Base-by-base conservation (phyloP, 2,329 filamentous ascomycete species). In the Gremmenia infestans region DNA sequence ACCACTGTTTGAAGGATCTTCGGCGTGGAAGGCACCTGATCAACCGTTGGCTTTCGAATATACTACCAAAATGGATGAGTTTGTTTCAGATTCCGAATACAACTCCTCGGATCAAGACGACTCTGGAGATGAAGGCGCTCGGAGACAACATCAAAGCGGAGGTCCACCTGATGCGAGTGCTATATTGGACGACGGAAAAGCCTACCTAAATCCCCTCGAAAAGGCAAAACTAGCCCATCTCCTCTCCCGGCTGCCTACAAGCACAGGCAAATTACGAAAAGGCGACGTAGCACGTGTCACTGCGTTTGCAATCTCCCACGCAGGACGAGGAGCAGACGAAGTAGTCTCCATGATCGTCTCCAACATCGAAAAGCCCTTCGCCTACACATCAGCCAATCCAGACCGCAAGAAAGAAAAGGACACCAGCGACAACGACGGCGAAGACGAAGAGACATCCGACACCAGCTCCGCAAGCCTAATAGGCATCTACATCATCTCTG, bases 281-380 rank as follows among this genome's bases (percentile, higher is more conserved):
- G 91, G 91, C 2, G 91, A 97, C 67, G 83, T 97, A 47, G 92
- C 91, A 1, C 82, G 91, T 5, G 79, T 97, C 2, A 93, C 92
- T 1, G 82, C 87, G 3, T 97, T 97, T 72, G 92, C 92, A 12
- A 91, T 97, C 54, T 87, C 86, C 2, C 91, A 97, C 69, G 89
- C 91, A 1, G 89, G 87, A 40, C 81, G 85, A 19, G 94, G 92
- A 15, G 88, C 90, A 12, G 89, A 95, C 61, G 94, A 97, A 73
- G 87, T 97, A 37, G 91, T 96, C n/a, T 83, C 93, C 50, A 83
- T 96, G 73, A 85, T 97, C 39, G 81, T 96, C 0, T 80, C 85
- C 1, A 97, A 99, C 65, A 79, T 97, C 36, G 79, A 88, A 57
- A 83, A 80, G 51, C 94, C 94, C 0, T 83, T 95, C 56, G 81